phyloP scores from a whole-genome alignment of 2,329 filamentous ascomycete genomes.

The Epichloe coenophiala region DNA sequence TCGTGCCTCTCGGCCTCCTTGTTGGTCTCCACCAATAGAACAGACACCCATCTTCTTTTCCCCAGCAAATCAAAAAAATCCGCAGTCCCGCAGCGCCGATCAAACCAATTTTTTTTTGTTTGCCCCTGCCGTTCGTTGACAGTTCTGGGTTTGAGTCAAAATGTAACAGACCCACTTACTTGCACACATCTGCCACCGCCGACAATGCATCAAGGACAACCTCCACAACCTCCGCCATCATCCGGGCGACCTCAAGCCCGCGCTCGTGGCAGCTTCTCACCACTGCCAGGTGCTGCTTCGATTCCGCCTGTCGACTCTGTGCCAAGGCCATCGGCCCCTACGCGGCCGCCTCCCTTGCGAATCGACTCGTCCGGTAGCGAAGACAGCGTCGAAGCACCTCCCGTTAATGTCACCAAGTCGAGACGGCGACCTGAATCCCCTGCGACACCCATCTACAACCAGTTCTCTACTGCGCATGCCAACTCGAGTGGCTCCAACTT shows the following conservation, averaged over 20 bases:
- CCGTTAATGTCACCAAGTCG: constrained; percentile 33
- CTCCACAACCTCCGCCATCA: constrained; percentile 6
- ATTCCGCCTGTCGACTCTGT: constrained; percentile 16
- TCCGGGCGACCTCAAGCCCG: constrained; percentile 27
- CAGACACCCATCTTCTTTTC: background rate
- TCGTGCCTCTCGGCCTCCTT: no score
- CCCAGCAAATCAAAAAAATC: background rate
- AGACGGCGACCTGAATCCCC: constrained; percentile 25
- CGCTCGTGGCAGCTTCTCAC: constrained; percentile 43
- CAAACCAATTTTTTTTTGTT: background rate
- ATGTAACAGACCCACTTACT: constrained; percentile 28
- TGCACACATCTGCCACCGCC: constrained; percentile 10
- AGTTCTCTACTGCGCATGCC: constrained; percentile 29
- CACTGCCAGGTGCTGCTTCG: constrained; percentile 26
- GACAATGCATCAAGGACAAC: constrained; percentile 32
- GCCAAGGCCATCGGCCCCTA: constrained; percentile 12
- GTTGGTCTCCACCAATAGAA: background rate
- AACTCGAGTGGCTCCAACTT: constrained; percentile 33
- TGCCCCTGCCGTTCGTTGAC: background rate
- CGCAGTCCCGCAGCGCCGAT: background rate
- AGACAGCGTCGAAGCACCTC: constrained; percentile 12
- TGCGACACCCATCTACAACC: constrained; percentile 33
- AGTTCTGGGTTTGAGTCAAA: constrained; percentile 16
- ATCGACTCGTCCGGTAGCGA: constrained; percentile 19
- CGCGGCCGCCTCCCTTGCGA: constrained; percentile 21